Base-by-base conservation (phyloP, 108 stramenopile species). In the Nitzschia putrida region DNA sequence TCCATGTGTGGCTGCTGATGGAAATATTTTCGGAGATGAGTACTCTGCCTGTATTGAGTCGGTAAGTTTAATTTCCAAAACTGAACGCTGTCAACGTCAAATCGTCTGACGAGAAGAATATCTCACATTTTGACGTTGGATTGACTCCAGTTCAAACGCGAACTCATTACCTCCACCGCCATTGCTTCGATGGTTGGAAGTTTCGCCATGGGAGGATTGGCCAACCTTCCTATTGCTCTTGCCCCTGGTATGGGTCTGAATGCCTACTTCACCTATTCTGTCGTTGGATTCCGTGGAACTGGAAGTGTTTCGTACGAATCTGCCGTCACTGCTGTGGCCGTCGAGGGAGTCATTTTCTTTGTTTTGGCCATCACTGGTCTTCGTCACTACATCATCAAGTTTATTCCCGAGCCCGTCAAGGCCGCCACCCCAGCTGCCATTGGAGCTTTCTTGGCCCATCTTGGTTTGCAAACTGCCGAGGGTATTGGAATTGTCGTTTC, bases 231-330 rank as follows among this genome's bases (percentile, higher is more conserved):
- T n/a, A 76, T 88, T 45, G 87, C 87, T 43, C 63, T 88, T 10
- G 79, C 83, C 20, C 83, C 83, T 37, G 84, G 87, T 44, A 88
- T 88, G 87, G 87, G 87, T 54, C 81, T 88, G 78, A 88, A 88
- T 61, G 87, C 86, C 26, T 87, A 87, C 68, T 87, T 87, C 60
- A 84, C 86, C 0, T 87, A 84, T 41, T 44, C 39, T 9, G 78
- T 79, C 7, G 87, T 86, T 56, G 86, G 86, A 53, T 88, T 71
- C 56, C 76, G 82, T 51, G 87, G 87, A 43, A 77, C 83, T 40
- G 87, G 83, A 21, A 73, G 41, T 45, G 49, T 88, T 26, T 58
- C 75, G 0, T 88, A 74, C 57, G 60, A 83, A 34, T 74, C 83
- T 10, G 87, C 87, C 29, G 53, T 80, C 29, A 85, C 87, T 43